Base-by-base conservation (phyloP, 2,329 filamentous ascomycete genomes). In the Sporothrix variecibatus region DNA sequence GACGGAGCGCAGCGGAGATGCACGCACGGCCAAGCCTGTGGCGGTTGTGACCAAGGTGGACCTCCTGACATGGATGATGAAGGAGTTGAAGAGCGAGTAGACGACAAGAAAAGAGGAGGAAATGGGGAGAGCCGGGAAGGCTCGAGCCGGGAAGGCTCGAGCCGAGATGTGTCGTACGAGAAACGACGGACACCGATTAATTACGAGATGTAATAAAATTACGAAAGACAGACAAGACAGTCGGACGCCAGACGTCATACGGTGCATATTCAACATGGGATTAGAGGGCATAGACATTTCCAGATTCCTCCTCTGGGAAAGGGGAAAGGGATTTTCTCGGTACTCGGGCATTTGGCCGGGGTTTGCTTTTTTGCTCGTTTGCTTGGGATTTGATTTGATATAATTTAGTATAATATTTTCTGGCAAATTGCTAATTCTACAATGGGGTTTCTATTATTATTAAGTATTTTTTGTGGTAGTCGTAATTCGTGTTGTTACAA, bases 1-100 rank as follows among this genome's bases (percentile, higher is more conserved):
- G 2, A 99, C 95, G 0, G 95, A 98, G 82, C 87, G 89, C 78
- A 85, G 85, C 68, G 84, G 83, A 51, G 87, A 89, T 78, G 85
- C 85, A 15, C 84, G 84, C 56, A 82, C 89, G 73, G 88, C 88
- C 64, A 97, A 94, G 86, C 94, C 97, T 1, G 86, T 96, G 69
- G 96, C 94, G 8, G 90, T 99, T 9, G 95, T 97, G 8, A 98
- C 96, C 43, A 99, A 99, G 88, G 96, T 99, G 5, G 96, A 99
- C 84, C 83, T 99, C 79, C 84, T 99, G 79, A 94, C 92, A 58
- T 99, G 94, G 92, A 90, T 99, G 89, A 90, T 98, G 51, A 94
- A 91, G 83, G 86, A 83, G 77, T 76, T 80, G 77, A 87, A 87
- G 82, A 83, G 77, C 64, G 56, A 67, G 49, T 72, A 64, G 51